Percentiles rank a stretch among this genome's conserved stretches.
These are phyloP conservation scores for Pseudogymnoascus sp. DNA, from an alignment of 2,329 filamentous ascomycete species.

Conservation along the genomic window DNA sequence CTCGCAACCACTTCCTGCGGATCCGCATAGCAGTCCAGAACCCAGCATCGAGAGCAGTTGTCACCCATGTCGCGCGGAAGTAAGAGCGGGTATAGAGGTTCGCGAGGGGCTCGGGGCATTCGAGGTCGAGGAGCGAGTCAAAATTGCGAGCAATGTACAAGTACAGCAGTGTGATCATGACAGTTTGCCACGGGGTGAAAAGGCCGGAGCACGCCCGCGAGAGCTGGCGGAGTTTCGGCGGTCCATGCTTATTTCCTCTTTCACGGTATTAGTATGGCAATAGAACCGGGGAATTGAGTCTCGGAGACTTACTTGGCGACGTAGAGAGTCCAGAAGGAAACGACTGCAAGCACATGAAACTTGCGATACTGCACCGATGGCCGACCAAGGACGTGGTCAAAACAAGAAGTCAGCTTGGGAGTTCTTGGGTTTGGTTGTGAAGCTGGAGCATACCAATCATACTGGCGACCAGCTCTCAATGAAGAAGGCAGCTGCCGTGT, in stretches of 20 bases:
- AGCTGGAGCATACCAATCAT: slow-evolving; percentile 6
- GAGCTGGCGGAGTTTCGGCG: slow-evolving; percentile 63
- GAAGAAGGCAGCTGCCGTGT: background rate
- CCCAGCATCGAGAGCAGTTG: slow-evolving; percentile 88
- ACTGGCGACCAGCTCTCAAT: background rate
- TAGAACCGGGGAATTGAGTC: background rate
- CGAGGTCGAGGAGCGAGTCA: slow-evolving; percentile 81
- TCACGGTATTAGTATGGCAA: slow-evolving; percentile 12
- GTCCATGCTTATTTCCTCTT: slow-evolving; percentile 82
- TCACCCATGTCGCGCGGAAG: slow-evolving; percentile 94
- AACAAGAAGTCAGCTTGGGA: background rate
- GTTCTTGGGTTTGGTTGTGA: background rate
- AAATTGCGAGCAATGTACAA: slow-evolving; percentile 91
- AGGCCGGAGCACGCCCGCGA: slow-evolving; percentile 63
- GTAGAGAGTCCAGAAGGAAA: slow-evolving; percentile 87
- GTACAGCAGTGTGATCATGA: slow-evolving; percentile 81
- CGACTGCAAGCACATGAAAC: slow-evolving; percentile 83
- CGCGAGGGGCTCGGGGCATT: slow-evolving; percentile 85
- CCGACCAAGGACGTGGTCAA: slow-evolving; percentile 84
- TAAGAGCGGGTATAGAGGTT: slow-evolving; percentile 90
- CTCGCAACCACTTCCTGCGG: slow-evolving; percentile 68
- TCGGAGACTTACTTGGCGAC: slow-evolving; percentile 55
- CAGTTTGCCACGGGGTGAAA: slow-evolving; percentile 82
- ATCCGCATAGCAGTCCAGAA: slow-evolving; percentile 99
- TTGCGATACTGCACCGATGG: slow-evolving; percentile 88